phyloP scores from a whole-genome alignment of 495 filamentous ascomycete genomes.

The Penicillium canariense region DNA sequence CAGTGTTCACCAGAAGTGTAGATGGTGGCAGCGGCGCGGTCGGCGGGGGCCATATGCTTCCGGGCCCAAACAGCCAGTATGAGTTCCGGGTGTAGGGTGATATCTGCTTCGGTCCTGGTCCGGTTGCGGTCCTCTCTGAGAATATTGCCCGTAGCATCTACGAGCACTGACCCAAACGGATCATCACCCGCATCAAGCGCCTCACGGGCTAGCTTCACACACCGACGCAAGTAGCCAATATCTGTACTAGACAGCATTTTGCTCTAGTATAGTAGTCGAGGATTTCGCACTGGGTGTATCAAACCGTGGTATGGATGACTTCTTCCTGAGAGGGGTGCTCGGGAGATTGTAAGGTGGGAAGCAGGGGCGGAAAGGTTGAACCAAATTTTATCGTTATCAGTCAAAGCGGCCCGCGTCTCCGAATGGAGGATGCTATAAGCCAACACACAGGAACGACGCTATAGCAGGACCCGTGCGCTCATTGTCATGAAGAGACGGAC shows the following conservation, averaged over 20 bases:
- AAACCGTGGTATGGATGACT: too few relatives aligned
- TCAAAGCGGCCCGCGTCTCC: too few relatives aligned
- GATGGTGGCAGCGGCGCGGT: constrained; percentile 24
- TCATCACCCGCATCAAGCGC: constrained; percentile 30
- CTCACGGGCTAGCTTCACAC: constrained; percentile 27
- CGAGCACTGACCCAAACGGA: constrained; percentile 28
- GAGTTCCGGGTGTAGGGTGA: constrained; percentile 20
- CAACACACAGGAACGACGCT: too few relatives aligned
- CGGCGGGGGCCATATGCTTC: constrained; percentile 20
- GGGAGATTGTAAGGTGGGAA: too few relatives aligned
- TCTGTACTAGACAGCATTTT: constrained; percentile 16
- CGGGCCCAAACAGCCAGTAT: constrained; percentile 17
- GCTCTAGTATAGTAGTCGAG: too few relatives aligned
- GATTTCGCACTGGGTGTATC: too few relatives aligned
- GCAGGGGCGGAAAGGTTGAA: too few relatives aligned
- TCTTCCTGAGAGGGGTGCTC: too few relatives aligned
- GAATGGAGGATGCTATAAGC: too few relatives aligned
- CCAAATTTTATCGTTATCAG: too few relatives aligned
- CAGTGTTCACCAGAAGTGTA: constrained; percentile 40
- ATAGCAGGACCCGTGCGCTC: too few relatives aligned
- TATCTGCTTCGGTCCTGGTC: constrained; percentile 8
- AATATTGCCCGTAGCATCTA: constrained; percentile 7
- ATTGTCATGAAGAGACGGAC: too few relatives aligned
- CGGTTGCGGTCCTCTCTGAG: constrained; percentile 22
- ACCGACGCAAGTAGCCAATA: constrained; percentile 16